These are phyloP conservation scores for Colletotrichum zoysiae DNA, from an alignment of 2,329 filamentous ascomycete species.

Conservation along the genomic window DNA sequence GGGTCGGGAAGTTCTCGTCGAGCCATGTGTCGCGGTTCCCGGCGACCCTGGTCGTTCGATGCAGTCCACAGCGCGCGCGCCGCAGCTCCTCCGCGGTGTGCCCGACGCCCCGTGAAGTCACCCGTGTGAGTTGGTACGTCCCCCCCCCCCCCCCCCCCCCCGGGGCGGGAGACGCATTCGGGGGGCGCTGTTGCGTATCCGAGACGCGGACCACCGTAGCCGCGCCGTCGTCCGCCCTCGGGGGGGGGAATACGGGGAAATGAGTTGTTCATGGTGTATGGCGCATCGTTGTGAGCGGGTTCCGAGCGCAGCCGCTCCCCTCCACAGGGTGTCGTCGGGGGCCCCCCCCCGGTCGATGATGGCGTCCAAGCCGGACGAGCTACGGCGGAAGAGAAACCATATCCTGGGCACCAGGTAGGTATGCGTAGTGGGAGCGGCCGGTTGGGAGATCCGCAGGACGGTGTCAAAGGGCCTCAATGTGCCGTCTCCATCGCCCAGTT, in stretches of 20 bases:
- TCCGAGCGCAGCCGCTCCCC: conserved; percentile 9
- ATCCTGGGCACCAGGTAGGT: background rate
- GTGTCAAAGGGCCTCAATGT: too few relatives aligned
- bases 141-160: conserved; percentile 52
- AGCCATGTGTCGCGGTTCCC: too few relatives aligned
- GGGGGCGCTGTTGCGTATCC: conserved; percentile 56
- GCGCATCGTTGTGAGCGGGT: conserved; percentile 17
- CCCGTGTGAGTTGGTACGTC: conserved; percentile 58
- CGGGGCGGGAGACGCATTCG: conserved; percentile 51
- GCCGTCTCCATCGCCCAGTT: background rate
- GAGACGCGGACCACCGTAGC: conserved; percentile 56
- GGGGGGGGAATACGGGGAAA: background rate
- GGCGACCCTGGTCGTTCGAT: too few relatives aligned
- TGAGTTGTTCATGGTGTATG: conserved; percentile 14
- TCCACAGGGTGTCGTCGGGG: background rate
- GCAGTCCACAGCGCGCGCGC: too few relatives aligned
- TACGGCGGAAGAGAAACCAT: conserved; percentile 5
- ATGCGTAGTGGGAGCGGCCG: background rate
- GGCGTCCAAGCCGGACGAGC: conserved; percentile 10
- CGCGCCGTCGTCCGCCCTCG: background rate
- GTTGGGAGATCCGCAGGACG: background rate
- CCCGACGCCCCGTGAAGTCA: too few relatives aligned
- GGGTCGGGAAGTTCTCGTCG: too few relatives aligned
- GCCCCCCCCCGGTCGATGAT: conserved; percentile 19
- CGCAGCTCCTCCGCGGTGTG: too few relatives aligned